These are phyloP conservation scores for Aeschynomene evenia DNA, from an alignment of 306 rosid species.

Conservation along the genomic window DNA sequence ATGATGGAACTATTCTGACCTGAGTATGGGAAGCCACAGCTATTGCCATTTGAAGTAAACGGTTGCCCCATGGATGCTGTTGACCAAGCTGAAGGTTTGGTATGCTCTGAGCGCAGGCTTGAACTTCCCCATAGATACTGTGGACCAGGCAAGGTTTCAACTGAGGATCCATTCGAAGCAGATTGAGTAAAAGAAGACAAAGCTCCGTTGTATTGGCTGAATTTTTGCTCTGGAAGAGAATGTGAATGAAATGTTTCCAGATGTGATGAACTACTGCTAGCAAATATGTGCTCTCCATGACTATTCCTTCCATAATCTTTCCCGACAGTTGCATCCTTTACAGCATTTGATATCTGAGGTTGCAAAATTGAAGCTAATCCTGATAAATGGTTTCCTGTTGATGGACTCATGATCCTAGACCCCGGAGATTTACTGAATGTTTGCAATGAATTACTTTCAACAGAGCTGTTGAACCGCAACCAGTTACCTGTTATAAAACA, in stretches of 20 bases:
- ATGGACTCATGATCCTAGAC: slow-evolving; percentile 75
- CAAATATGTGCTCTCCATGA: slow-evolving; percentile 48
- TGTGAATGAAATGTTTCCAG: slow-evolving; percentile 61
- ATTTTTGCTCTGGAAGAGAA: slow-evolving; percentile 75
- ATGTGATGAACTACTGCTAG: slow-evolving; percentile 43
- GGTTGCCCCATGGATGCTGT: slow-evolving; percentile 63
- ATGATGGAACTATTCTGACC: slow-evolving; percentile 64
- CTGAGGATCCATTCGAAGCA: slow-evolving; percentile 64
- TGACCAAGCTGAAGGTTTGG: slow-evolving; percentile 75
- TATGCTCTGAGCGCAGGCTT: slow-evolving; percentile 52
- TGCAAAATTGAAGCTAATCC: slow-evolving; percentile 96
- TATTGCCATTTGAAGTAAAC: slow-evolving; percentile 71
- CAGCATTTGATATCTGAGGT: slow-evolving; percentile 55
- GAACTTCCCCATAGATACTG: slow-evolving; percentile 99
- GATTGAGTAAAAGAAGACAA: slow-evolving; percentile 54
- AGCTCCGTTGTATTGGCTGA: slow-evolving; percentile 61
- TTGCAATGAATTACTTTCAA: slow-evolving; percentile 68
- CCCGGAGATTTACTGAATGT: slow-evolving; percentile 71
- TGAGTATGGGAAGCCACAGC: slow-evolving; percentile 60
- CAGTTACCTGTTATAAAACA: slow-evolving; percentile 65
- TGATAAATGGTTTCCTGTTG: slow-evolving; percentile 58
- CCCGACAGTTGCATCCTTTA: slow-evolving; percentile 74
- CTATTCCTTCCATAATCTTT: slow-evolving; percentile 69
- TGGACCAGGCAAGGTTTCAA: slow-evolving; percentile 90
- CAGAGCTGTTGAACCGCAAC: slow-evolving; percentile 75